phyloP scores from a whole-genome alignment of 78 protist species.

The Dictyostelium brefeldianum region DNA sequence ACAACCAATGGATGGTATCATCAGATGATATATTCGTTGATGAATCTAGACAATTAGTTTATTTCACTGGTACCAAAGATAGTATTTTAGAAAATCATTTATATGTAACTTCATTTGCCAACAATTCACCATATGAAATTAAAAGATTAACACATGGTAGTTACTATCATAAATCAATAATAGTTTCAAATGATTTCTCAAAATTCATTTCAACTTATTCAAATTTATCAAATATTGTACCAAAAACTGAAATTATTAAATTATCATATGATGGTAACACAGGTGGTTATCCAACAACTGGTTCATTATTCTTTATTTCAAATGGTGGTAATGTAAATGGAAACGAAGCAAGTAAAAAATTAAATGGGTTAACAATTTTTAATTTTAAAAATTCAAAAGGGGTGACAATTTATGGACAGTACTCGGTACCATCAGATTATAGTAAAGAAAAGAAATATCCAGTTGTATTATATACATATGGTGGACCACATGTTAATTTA shows the following conservation, averaged over 20 bases:
- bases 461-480: conserved; percentile 62
- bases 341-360: neutral
- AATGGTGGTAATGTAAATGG: neutral
- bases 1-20: conserved; percentile 42
- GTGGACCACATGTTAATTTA: conserved; percentile 86
- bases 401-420: conserved; percentile 36
- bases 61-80: conserved; percentile 59
- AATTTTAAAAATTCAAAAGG: conserved; percentile 46
- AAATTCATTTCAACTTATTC: conserved; percentile 45
- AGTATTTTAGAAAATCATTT: conserved; percentile 56
- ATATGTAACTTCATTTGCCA: conserved; percentile 46
- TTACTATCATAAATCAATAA: conserved; percentile 17
- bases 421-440: neutral
- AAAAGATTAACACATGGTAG: conserved; percentile 1
- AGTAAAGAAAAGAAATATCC: conserved; percentile 38
- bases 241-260: neutral
- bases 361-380: conserved; percentile 24
- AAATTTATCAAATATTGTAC: neutral
- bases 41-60: conserved; percentile 45
- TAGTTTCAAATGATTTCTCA: conserved; percentile 10
- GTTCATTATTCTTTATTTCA: neutral
- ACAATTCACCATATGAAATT: neutral
- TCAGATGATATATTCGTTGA: conserved; percentile 32
- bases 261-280: neutral
- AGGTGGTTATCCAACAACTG: neutral